Evolutionary conservation across 2,329 filamentous ascomycete genomes (phyloP), one percentile per base, ranked within the genome.

Genomic region (Rugonectria rugulosa): DNA sequence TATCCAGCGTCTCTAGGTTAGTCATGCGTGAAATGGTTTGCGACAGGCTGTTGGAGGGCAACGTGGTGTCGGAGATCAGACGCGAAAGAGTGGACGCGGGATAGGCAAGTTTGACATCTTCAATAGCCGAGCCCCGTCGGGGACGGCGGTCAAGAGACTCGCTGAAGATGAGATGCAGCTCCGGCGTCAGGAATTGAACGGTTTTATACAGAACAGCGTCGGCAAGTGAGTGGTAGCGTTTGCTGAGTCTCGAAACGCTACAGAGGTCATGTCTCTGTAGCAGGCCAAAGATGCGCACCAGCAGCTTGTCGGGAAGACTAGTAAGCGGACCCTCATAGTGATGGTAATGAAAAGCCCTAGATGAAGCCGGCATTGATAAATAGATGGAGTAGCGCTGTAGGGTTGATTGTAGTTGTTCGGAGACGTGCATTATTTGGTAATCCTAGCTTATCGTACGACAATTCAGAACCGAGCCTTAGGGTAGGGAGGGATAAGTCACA

Each of bases 11-110:
- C 63, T 79, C 76, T 20, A 81, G 68, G 63, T 81, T 81, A 17
- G 76, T 79, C 79, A 81, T 81, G 45, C 75, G 74, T 4, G 77
- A 77, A 27, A 81, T 75, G 37, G 77, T 77, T 58, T 76, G 75
- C 20, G 77, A 77, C 21, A 81, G 70, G 47, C 70, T 73, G 61
- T 81, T 78, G 52, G 76, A 73, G 37, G 71, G 69, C 44, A 75
- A 66, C 40, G 75, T 69, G 5, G 66, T 70, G 49, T 78, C 68
- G 32, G 75, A 71, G 40, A 74, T 71, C 38, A 80, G 67, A n/a
- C 75, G 72, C 27, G 72, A 73, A 54, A 81, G 68, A 57, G 79
- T 73, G 23, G 72, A 74, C 36, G 71, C 70, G 34, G 79, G 77
- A 59, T 80, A 81, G 23, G 75, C 75, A 26, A 81, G 71, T 59